A percentile compares a stretch with the other conserved stretches of the same genome.
Evolutionary conservation across 23 red algal genomes (phyloP).

Genomic region (Pyropia haitanensis): DNA sequence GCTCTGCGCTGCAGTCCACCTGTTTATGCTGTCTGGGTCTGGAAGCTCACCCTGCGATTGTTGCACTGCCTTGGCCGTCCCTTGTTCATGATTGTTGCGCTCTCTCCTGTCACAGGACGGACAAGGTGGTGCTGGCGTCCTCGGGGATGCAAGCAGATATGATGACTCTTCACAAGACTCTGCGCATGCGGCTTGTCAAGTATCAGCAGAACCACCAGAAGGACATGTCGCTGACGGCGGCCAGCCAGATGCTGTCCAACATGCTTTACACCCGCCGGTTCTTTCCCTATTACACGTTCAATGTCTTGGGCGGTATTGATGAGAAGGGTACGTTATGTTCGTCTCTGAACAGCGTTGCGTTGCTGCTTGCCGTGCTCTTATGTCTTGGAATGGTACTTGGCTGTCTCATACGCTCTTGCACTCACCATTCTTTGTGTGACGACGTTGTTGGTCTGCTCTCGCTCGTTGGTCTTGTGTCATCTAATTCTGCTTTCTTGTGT

Average conservation of each 20-base stretch:
- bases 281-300: conserved; percentile 96
- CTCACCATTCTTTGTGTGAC: not conserved
- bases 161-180: conserved; percentile 74
- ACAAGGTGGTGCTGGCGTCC: conserved; percentile 75
- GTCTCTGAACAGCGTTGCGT: not conserved
- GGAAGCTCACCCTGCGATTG: no score
- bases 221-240: conserved; percentile 61
- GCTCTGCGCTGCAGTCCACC: no score
- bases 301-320: conserved; percentile 93
- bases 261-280: conserved; percentile 89
- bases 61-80: no score
- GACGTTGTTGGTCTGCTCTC: not conserved
- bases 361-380: not conserved
- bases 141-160: conserved; percentile 93
- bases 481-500: not conserved
- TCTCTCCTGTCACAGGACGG: conserved; percentile 6
- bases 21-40: no score
- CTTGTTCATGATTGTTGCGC: not conserved
- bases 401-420: not conserved
- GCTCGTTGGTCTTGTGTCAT: not conserved
- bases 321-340: conserved; percentile 41
- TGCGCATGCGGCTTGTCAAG: conserved; percentile 66
- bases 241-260: conserved; percentile 74
- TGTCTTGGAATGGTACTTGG: not conserved
- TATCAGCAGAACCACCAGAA: conserved; percentile 70